Percentiles rank a stretch among this genome's conserved stretches.
phyloP scores from a whole-genome alignment of 1,284 basidiomycete genomes.

The Leccinum fallax region DNA sequence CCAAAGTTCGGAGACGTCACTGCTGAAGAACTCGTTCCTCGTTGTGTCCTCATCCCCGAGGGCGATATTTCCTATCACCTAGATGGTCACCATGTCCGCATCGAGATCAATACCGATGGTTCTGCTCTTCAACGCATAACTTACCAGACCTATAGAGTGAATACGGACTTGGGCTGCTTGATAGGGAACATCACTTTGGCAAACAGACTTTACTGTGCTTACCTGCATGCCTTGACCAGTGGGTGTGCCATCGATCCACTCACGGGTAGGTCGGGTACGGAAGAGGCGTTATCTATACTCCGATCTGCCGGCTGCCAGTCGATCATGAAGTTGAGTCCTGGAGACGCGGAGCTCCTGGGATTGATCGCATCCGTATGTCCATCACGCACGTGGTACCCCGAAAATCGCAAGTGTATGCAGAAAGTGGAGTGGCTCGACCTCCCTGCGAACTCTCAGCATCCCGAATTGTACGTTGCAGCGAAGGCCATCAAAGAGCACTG shows the following conservation, averaged over 20 bases:
- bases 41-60: constrained; percentile 1
- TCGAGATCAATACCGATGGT: constrained; percentile 25
- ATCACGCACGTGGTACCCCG: constrained; percentile 39
- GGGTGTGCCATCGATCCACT: constrained; percentile 46
- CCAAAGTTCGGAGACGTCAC: background rate
- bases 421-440: constrained; percentile 22
- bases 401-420: constrained; percentile 40
- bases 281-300: constrained; percentile 47
- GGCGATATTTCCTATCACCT: constrained; percentile 23
- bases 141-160: constrained; percentile 43
- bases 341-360: constrained; percentile 36
- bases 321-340: constrained; percentile 37
- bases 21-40: background rate
- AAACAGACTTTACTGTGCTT: constrained; percentile 42
- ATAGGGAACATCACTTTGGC: constrained; percentile 39
- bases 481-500: constrained; percentile 35
- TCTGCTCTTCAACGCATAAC: constrained; percentile 12
- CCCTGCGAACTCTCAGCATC: constrained; percentile 34
- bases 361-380: constrained; percentile 42
- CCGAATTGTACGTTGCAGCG: constrained; percentile 28
- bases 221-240: constrained; percentile 51
- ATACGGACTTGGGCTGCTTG: constrained; percentile 43
- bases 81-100: constrained; percentile 27
- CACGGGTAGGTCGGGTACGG: constrained; percentile 46
- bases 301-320: constrained; percentile 42